These are phyloP conservation scores for Agroathelia rolfsii DNA, from an alignment of 1,284 basidiomycete genomes.

Conservation along the genomic window DNA sequence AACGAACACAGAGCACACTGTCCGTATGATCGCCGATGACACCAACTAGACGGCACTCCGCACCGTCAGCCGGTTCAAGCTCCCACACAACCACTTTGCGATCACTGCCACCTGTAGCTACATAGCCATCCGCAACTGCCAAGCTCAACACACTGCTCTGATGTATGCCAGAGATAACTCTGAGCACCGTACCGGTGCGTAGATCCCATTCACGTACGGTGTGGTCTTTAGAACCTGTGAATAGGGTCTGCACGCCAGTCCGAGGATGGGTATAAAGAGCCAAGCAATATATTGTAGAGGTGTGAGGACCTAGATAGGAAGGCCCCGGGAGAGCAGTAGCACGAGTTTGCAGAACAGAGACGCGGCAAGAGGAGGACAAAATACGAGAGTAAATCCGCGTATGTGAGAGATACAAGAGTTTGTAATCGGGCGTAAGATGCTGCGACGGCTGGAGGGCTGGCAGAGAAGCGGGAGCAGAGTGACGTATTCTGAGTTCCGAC, in stretches of 20 bases:
- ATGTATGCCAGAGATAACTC: constrained; percentile 64
- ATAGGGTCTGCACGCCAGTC: constrained; percentile 57
- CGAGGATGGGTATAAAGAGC: constrained; percentile 65
- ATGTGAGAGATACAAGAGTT: constrained; percentile 61
- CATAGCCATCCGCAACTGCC: constrained; percentile 52
- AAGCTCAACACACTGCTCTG: constrained; percentile 69
- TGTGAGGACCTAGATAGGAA: too few species aligned
- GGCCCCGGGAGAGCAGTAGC: constrained; percentile 26
- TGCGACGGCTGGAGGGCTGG: constrained; percentile 21
- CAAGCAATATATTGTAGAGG: constrained; percentile 64
- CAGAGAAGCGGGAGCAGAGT: constrained; percentile 32
- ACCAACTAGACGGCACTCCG: constrained; percentile 38
- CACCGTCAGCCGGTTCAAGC: constrained; percentile 44
- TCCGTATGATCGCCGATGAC: constrained; percentile 65
- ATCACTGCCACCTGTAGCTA: constrained; percentile 78
- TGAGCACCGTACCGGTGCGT: constrained; percentile 51
- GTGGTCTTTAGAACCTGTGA: constrained; percentile 77
- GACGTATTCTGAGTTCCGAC: too few species aligned
- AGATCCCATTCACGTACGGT: constrained; percentile 79
- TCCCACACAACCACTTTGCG: constrained; percentile 70
- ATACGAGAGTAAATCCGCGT: constrained; percentile 52
- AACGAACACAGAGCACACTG: constrained; percentile 76
- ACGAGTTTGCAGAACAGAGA: constrained; percentile 48
- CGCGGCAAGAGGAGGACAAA: constrained; percentile 43
- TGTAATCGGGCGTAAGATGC: constrained; percentile 46